Conservation (phyloP, 164 flowering plant species). For the Chloranthus sessilifolius region DNA sequence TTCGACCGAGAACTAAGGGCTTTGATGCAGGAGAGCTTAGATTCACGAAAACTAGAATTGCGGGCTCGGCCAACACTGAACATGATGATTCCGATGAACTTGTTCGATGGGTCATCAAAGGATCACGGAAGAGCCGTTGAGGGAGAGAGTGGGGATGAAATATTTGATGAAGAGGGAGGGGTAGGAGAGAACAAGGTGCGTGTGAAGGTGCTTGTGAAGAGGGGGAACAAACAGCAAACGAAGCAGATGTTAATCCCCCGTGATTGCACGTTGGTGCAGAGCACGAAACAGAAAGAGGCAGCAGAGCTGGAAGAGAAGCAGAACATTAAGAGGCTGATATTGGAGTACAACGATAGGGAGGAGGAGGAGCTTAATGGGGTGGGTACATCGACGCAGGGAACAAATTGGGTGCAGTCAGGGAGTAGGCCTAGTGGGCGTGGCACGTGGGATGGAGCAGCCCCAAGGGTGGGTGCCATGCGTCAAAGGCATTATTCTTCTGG, state of each 20-base stretch:
- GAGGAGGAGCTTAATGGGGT: slow-evolving; percentile 78
- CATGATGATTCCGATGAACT: slow-evolving; percentile 91
- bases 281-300: slow-evolving; percentile 93
- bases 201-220: slow-evolving; percentile 90
- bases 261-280: slow-evolving; percentile 79
- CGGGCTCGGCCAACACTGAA: slow-evolving; percentile 73
- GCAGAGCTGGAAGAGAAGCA: slow-evolving; percentile 97
- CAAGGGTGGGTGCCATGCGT: slow-evolving; percentile 49
- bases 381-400: slow-evolving; percentile 36
- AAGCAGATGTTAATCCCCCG: slow-evolving; percentile 84
- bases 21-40: slow-evolving; percentile 92
- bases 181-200: slow-evolving; percentile 47
- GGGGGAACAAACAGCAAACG: slow-evolving; percentile 89
- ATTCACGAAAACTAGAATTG: slow-evolving; percentile 72
- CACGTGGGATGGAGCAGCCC: slow-evolving; percentile 61
- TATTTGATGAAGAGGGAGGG: slow-evolving; percentile 62
- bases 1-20: slow-evolving; percentile 86
- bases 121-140: slow-evolving; percentile 64
- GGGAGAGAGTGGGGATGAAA: slow-evolving; percentile 92
- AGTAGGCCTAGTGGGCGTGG: slow-evolving; percentile 43
- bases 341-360: slow-evolving; percentile 95
- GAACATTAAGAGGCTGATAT: slow-evolving; percentile 79
- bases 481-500: slow-evolving; percentile 44
- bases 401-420: slow-evolving; percentile 49
- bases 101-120: slow-evolving; percentile 76